A percentile compares a stretch with the other conserved stretches of the same genome.
Conservation (phyloP, 2,329 filamentous ascomycete genomes). For the Aspergillus flavus region DNA sequence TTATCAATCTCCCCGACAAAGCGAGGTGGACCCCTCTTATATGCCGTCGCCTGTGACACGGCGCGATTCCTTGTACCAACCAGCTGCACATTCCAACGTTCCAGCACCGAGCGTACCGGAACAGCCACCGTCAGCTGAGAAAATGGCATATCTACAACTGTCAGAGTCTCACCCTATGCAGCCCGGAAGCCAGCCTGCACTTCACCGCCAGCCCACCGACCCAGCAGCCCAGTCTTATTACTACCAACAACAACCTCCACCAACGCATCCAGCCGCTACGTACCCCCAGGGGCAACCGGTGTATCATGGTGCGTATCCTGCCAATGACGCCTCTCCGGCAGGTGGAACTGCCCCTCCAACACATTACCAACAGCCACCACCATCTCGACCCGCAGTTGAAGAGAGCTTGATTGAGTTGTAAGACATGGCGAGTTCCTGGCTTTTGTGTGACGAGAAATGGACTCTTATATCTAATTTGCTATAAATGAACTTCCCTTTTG, state of each 20-base stretch:
- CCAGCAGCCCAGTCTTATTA: constrained; percentile 24
- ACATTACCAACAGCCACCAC: constrained; percentile 24
- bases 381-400: constrained; percentile 29
- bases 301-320: constrained; percentile 20
- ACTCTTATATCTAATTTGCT: neutral
- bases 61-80: constrained; percentile 27
- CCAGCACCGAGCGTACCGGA: constrained; percentile 19
- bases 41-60: constrained; percentile 24
- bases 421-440: neutral
- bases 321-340: constrained; percentile 22
- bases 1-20: constrained; percentile 23
- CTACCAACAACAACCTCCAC: constrained; percentile 21
- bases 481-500: constrained; percentile 9
- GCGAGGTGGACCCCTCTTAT: constrained; percentile 22
- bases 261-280: constrained; percentile 10
- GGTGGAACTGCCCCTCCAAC: constrained; percentile 17
- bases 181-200: constrained; percentile 11
- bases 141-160: constrained; percentile 21
- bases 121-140: constrained; percentile 18
- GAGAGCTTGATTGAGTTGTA: constrained; percentile 37
- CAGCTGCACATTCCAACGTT: constrained; percentile 16
- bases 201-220: constrained; percentile 20
- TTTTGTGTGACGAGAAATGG: constrained; percentile 14
- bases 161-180: constrained; percentile 19
- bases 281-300: constrained; percentile 17